Conservation (phyloP, 2,329 filamentous ascomycete species). For the Alternaria incomplexa region DNA sequence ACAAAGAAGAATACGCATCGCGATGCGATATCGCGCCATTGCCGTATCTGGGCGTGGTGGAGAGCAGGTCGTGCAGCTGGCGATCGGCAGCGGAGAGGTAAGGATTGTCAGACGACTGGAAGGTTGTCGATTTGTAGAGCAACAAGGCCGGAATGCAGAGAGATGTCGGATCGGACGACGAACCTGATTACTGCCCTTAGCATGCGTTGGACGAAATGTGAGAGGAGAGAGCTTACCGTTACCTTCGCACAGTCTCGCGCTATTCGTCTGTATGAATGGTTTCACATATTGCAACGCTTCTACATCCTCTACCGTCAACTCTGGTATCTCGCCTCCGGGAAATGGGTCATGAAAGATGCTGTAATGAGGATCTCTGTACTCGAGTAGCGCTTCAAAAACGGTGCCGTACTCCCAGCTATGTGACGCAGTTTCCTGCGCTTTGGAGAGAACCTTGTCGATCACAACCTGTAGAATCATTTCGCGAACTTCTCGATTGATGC, state of each 20-base stretch:
- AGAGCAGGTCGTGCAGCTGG: conserved; percentile 52
- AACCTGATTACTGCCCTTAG: conserved; percentile 16
- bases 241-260: conserved; percentile 41
- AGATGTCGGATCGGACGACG: conserved; percentile 54
- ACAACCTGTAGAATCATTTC: conserved; percentile 61
- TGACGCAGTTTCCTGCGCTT: conserved; percentile 40
- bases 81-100: conserved; percentile 34
- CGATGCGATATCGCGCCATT: conserved; percentile 60
- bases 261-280: conserved; percentile 38
- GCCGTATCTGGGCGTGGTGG: conserved; percentile 48
- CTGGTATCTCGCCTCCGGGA: conserved; percentile 35
- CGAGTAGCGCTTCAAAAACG: conserved; percentile 50
- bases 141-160: conserved; percentile 55
- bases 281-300: conserved; percentile 45
- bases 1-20: conserved; percentile 51
- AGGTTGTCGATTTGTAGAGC: conserved; percentile 42
- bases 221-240: conserved; percentile 29
- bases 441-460: conserved; percentile 26
- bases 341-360: conserved; percentile 49
- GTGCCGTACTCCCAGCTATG: conserved; percentile 54
- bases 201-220: not conserved
- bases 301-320: conserved; percentile 28
- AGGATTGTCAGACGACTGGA: conserved; percentile 39
- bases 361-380: conserved; percentile 46
- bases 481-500: not conserved